Conservation (phyloP, 2,329 filamentous ascomycete genomes). For the Trichoderma breve region DNA sequence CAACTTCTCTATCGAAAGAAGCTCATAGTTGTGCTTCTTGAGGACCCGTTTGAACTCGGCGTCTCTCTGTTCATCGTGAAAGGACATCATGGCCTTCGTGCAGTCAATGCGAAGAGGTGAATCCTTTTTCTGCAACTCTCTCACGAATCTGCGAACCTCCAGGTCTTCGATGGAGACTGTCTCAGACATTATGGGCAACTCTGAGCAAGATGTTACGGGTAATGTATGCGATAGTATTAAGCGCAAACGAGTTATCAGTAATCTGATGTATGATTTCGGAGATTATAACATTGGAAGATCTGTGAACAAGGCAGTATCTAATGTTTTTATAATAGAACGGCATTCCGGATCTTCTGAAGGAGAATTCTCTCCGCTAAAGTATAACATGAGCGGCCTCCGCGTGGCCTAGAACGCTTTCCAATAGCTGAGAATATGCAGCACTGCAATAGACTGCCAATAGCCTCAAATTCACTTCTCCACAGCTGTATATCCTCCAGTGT, state of each 20-base stretch:
- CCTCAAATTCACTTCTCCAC: neutral
- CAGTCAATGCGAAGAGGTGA: neutral
- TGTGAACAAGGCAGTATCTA: neutral
- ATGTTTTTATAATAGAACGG: neutral
- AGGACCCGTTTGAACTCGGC: neutral
- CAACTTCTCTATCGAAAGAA: neutral
- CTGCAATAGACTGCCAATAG: neutral
- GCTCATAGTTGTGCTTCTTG: neutral
- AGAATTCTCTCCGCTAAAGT: neutral
- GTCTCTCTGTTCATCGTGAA: neutral
- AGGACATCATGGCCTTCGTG: neutral
- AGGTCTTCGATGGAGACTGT: neutral
- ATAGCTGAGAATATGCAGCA: neutral
- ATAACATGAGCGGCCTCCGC: neutral
- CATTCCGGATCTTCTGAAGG: neutral
- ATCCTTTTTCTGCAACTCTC: neutral
- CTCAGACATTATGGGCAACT: neutral
- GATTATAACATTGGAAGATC: neutral
- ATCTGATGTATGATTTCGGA: neutral
- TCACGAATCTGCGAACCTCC: neutral
- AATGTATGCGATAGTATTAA: neutral
- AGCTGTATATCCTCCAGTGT: neutral
- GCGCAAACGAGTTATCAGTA: too few relatives aligned
- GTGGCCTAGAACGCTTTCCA: neutral
- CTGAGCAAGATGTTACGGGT: neutral